Base-by-base conservation (phyloP, 2,329 filamentous ascomycete species). In the Aureobasidium sp. region DNA sequence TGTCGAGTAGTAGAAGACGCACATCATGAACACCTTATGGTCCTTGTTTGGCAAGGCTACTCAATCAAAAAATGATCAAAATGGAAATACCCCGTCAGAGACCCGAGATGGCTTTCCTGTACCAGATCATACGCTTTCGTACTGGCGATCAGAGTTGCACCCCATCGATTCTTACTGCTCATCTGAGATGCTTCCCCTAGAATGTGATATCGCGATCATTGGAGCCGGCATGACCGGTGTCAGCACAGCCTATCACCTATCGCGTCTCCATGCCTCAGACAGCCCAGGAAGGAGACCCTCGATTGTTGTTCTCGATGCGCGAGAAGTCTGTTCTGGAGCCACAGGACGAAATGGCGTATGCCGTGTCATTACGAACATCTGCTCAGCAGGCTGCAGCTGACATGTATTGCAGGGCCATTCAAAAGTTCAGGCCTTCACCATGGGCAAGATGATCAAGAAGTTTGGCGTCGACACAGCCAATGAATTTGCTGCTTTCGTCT, bases 191-290 rank as follows among this genome's bases (percentile, higher is more conserved):
- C 63, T 69, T 3, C 67, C 70, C 3, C 5, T 59, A 13, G 63
- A 59, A 9, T 75, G 73, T 57, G 72, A 77, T 55, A 71, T 72
- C 60, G 66, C 71, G 0, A 70, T 77, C 27, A 71, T 77, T 37
- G 75, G 75, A 20, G 73, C 72, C n/a, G 75, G 75, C 12, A 76
- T 77, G 39, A 74, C 72, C 8, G 75, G 75, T 23, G 69, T 73
- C 3, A 68, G 71, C 62, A 71, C 75, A 3, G 74, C 74, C 1
- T 70, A 72, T 65, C 72, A 74, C 27, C 63, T 77, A 3, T 69
- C 76, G 20, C 42, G 46, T 15, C 36, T 59, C 5, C 32, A 59
- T n/a, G 17, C 32, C 3, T 26, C 20, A 41, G 7, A 26, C 5
- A 72, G 37, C 5, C 9, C 9, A 68, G 65, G 3, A 62, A 67